Evolutionary conservation across 805 yeast species (phyloP).

Genomic region (Kurtzmaniella cleridarum): DNA sequence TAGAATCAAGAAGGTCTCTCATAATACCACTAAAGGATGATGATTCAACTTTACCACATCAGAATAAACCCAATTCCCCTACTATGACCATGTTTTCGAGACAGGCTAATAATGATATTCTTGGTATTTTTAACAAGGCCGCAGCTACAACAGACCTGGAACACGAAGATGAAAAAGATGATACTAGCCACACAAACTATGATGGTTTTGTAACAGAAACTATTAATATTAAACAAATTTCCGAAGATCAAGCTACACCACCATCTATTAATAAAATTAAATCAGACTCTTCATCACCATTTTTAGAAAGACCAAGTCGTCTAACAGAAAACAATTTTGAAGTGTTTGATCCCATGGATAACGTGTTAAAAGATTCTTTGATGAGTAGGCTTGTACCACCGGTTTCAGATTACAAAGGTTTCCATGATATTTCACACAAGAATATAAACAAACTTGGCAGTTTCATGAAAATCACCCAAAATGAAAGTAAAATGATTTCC

Average conservation of each 20-base stretch:
- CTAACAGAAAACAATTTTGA: neutral
- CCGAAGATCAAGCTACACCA: slow-evolving; percentile 13
- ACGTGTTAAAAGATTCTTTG: slow-evolving; percentile 30
- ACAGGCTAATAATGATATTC: slow-evolving; percentile 69
- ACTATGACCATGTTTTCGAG: slow-evolving; percentile 75
- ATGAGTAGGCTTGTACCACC: slow-evolving; percentile 35
- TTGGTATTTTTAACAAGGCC: slow-evolving; percentile 67
- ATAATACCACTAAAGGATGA: slow-evolving; percentile 42
- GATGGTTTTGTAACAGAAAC: slow-evolving; percentile 51
- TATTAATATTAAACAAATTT: slow-evolving; percentile 12
- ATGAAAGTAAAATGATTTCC: slow-evolving; percentile 27
- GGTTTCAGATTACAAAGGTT: slow-evolving; percentile 24
- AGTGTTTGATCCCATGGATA: slow-evolving; percentile 39
- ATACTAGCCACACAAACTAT: slow-evolving; percentile 26
- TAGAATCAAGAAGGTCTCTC: slow-evolving; percentile 25
- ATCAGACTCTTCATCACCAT: slow-evolving; percentile 42
- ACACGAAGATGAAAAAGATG: slow-evolving; percentile 23
- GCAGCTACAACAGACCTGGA: slow-evolving; percentile 16
- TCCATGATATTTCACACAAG: slow-evolving; percentile 26
- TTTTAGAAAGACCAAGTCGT: slow-evolving; percentile 26
- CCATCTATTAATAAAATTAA: slow-evolving; percentile 20
- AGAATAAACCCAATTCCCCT: slow-evolving; percentile 50
- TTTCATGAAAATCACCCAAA: slow-evolving; percentile 31
- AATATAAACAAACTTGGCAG: slow-evolving; percentile 22
- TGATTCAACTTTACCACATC: slow-evolving; percentile 8